Percentiles rank a stretch among this genome's conserved stretches.
Evolutionary conservation across 352 stramenopile genomes (phyloP).

Genomic region (Phytophthora sp.): DNA sequence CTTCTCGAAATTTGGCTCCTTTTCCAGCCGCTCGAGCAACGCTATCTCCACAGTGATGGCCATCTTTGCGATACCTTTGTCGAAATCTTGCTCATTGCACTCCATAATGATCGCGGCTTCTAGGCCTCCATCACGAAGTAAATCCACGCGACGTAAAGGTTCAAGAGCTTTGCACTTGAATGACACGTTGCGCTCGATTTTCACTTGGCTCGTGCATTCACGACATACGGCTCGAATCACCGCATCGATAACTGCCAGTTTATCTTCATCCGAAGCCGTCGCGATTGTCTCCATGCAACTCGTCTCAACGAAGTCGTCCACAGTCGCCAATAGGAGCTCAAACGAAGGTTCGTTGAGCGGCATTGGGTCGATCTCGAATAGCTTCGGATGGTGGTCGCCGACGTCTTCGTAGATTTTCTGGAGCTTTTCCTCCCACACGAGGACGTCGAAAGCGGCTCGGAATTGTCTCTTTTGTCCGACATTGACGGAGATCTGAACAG

Average conservation of each 20-base stretch:
- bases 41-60: constrained; percentile 9
- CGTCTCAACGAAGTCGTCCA: constrained; percentile 21
- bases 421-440: constrained; percentile 20
- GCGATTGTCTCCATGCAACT: constrained; percentile 15
- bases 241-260: constrained; percentile 15
- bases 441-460: constrained; percentile 20
- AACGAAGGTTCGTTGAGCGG: constrained; percentile 17
- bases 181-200: constrained; percentile 14
- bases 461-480: constrained; percentile 23
- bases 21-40: constrained; percentile 18
- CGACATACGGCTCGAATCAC: constrained; percentile 17
- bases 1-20: background rate
- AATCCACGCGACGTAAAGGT: constrained; percentile 7
- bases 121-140: constrained; percentile 2
- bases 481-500: background rate
- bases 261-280: constrained; percentile 11
- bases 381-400: constrained; percentile 1
- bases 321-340: constrained; percentile 8
- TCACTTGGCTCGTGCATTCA: constrained; percentile 19
- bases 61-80: constrained; percentile 17
- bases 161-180: constrained; percentile 23
- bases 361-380: constrained; percentile 24
- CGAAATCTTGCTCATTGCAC: constrained; percentile 19
- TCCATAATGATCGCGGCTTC: constrained; percentile 21
- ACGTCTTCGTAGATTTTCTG: constrained; percentile 10